Percentiles rank a stretch among this genome's conserved stretches.
phyloP scores from a whole-genome alignment of 768 basidiomycete species.

The Leccinum rimulosum region DNA sequence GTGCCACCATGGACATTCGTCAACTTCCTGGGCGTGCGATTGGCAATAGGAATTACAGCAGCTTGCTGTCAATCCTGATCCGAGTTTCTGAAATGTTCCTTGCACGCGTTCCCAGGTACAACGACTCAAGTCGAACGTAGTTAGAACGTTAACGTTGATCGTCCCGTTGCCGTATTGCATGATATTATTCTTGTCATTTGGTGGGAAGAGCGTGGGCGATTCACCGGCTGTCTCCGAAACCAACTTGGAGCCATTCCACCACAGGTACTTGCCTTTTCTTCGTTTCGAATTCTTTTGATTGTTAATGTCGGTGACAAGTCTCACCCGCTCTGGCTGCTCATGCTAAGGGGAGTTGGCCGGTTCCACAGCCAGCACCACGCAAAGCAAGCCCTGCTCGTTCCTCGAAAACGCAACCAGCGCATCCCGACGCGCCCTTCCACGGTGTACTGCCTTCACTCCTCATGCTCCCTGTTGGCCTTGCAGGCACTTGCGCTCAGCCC shows the following conservation, averaged over 20 bases:
- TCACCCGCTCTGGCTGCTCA: constrained; percentile 56
- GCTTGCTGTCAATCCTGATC: neutral
- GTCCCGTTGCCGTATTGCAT: neutral
- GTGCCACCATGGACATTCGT: neutral
- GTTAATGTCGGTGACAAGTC: constrained; percentile 23
- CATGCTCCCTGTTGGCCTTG: constrained; percentile 22
- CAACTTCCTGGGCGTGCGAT: neutral
- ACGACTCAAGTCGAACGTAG: neutral
- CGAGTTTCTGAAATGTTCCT: neutral
- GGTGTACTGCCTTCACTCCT: constrained; percentile 14
- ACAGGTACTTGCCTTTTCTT: neutral
- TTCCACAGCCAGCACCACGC: constrained; percentile 53
- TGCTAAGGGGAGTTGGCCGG: constrained; percentile 65
- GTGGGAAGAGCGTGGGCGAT: constrained; percentile 9
- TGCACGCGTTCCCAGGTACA: neutral
- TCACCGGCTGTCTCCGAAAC: constrained; percentile 11
- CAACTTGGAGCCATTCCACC: neutral
- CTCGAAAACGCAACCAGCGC: constrained; percentile 15
- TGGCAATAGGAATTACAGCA: constrained; percentile 1
- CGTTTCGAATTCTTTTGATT: neutral
- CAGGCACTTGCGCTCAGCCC: constrained; percentile 19
- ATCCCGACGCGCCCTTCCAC: neutral
- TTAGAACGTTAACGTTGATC: neutral
- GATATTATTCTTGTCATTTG: neutral
- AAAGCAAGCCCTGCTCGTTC: constrained; percentile 36